phyloP scores from a whole-genome alignment of 176 grass and related monocot genomes.

The Oryza rufipogon region DNA sequence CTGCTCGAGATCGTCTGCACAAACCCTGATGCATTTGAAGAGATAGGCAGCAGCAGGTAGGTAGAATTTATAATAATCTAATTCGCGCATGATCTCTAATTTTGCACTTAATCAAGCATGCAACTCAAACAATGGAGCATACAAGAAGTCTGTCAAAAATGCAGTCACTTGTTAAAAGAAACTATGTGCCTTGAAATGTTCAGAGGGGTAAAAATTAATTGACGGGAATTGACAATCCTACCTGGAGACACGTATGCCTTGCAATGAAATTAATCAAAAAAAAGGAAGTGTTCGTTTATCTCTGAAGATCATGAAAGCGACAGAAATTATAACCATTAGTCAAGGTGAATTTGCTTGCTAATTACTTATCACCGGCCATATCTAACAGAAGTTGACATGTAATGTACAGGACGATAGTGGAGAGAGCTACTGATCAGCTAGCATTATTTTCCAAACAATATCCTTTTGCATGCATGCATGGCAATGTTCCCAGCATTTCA shows the following conservation, averaged over 20 bases:
- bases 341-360: conserved; percentile 12
- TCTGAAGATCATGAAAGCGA: conserved; percentile 33
- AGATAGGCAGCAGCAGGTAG: background rate
- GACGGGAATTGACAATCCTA: background rate
- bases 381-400: background rate
- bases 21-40: background rate
- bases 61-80: no score
- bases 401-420: background rate
- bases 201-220: background rate
- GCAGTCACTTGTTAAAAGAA: background rate
- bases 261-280: background rate
- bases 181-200: background rate
- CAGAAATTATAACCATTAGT: background rate
- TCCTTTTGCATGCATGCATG: background rate
- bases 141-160: background rate
- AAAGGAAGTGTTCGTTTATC: background rate
- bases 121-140: no score
- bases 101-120: no score
- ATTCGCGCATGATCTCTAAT: background rate
- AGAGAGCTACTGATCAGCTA: background rate
- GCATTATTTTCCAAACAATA: background rate
- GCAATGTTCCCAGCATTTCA: background rate
- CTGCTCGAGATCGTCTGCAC: background rate
- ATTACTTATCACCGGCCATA: conserved; percentile 3
- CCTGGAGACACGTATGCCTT: background rate